These are phyloP conservation scores for Pulveroboletus sp. DNA, from an alignment of 768 basidiomycete species.

Conservation along the genomic window DNA sequence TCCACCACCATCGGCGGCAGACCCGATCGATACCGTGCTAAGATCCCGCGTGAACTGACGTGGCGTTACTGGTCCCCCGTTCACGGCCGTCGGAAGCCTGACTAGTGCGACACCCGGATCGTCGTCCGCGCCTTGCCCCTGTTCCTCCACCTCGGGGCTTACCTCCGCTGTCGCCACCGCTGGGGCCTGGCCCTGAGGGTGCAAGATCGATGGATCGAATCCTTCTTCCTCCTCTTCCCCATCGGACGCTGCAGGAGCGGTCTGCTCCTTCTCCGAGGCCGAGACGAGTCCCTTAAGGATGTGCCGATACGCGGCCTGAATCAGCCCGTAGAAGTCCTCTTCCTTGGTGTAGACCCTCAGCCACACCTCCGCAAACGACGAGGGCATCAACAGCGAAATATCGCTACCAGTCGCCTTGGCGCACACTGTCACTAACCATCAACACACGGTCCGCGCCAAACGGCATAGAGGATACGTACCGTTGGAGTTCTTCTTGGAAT, in stretches of 20 bases:
- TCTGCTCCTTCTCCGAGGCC: background rate
- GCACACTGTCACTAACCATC: constrained; percentile 34
- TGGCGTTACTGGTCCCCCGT: constrained; percentile 28
- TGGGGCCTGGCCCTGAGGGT: background rate
- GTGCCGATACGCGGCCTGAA: constrained; percentile 65
- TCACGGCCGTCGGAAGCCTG: background rate
- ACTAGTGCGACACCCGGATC: constrained; percentile 28
- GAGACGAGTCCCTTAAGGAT: constrained; percentile 30
- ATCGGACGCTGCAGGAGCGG: background rate
- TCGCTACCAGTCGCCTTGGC: constrained; percentile 47
- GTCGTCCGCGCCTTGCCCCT: too few relatives aligned
- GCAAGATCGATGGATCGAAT: constrained; percentile 11
- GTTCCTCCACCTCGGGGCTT: too few relatives aligned
- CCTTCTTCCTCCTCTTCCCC: constrained; percentile 12
- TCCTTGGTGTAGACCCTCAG: constrained; percentile 70
- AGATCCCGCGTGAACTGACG: constrained; percentile 19
- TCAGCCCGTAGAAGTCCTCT: constrained; percentile 47
- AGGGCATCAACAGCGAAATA: constrained; percentile 63
- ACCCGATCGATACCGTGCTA: constrained; percentile 10
- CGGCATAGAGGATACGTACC: constrained; percentile 36
- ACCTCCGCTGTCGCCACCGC: background rate
- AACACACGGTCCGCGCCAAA: background rate
- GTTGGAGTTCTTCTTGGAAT: constrained; percentile 59
- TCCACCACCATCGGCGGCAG: background rate
- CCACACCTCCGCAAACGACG: constrained; percentile 63